A percentile compares a stretch with the other conserved stretches of the same genome.
phyloP scores from a whole-genome alignment of 2,329 filamentous ascomycete species.

The Fusarium zealandicum region DNA sequence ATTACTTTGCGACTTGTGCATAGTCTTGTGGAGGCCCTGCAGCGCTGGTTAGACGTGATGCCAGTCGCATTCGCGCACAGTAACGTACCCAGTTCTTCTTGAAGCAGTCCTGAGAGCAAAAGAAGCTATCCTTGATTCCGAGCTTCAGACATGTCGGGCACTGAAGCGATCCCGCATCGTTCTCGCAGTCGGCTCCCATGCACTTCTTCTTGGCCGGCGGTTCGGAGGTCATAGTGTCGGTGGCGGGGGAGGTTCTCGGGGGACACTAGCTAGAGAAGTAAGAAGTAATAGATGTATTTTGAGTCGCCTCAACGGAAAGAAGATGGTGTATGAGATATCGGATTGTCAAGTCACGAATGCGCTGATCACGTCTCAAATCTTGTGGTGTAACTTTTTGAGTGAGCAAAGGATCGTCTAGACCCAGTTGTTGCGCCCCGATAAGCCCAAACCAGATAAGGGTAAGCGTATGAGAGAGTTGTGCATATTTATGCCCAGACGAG shows the following conservation, averaged over 20 bases:
- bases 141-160: constrained; percentile 95
- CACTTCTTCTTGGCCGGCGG: constrained; percentile 72
- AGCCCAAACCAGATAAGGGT: constrained; percentile 27
- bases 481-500: neutral
- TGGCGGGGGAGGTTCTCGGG: neutral
- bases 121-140: constrained; percentile 87
- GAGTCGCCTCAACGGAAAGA: neutral
- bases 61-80: constrained; percentile 21
- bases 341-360: neutral
- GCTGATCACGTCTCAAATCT: neutral
- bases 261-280: neutral
- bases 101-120: constrained; percentile 98
- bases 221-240: constrained; percentile 56
- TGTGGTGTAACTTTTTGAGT: constrained; percentile 36
- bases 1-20: constrained; percentile 76
- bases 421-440: constrained; percentile 23
- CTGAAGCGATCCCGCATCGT: constrained; percentile 84
- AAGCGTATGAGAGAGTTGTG: neutral
- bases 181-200: constrained; percentile 81
- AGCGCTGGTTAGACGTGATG: constrained; percentile 9
- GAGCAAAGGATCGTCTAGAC: constrained; percentile 31
- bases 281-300: neutral
- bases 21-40: constrained; percentile 79
- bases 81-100: constrained; percentile 93
- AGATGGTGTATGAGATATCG: too few species aligned